Evolutionary conservation across 179 eudicot genomes (phyloP).

Genomic region (Corrigiola litoralis): DNA sequence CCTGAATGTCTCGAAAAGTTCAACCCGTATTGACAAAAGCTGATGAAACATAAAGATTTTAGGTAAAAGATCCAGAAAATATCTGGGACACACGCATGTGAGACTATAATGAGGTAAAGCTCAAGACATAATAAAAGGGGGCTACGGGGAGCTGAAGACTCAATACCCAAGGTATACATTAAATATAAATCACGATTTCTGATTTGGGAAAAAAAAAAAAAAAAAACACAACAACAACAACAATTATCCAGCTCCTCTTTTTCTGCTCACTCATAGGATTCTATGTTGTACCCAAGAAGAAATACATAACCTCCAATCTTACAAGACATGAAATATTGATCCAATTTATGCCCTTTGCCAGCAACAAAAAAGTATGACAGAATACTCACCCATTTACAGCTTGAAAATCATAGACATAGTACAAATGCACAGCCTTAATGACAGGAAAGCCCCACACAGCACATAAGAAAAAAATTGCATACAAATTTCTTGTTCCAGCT

Average conservation of each 20-base stretch:
- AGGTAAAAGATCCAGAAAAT: constrained; percentile 3
- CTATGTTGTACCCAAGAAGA: background rate
- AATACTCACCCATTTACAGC: background rate
- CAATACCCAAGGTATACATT: background rate
- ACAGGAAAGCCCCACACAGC: no score
- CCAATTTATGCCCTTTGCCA: no score
- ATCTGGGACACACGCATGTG: background rate
- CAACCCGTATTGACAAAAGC: constrained; percentile 82
- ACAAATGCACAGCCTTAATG: no score
- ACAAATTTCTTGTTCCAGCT: background rate
- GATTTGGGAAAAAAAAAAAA: background rate
- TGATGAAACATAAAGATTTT: constrained; percentile 27
- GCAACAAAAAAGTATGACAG: no score
- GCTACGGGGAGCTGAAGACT: background rate
- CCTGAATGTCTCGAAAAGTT: constrained; percentile 92
- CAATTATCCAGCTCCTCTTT: background rate
- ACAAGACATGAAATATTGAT: background rate
- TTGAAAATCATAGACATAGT: no score
- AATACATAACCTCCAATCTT: background rate
- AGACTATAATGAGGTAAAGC: background rate
- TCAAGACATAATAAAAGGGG: background rate
- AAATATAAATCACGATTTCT: background rate
- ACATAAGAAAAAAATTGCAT: no score
- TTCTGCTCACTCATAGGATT: no score
- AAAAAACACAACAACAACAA: background rate